phyloP scores from a whole-genome alignment of 2,329 filamentous ascomycete species.

The Cladosporium sp. region DNA sequence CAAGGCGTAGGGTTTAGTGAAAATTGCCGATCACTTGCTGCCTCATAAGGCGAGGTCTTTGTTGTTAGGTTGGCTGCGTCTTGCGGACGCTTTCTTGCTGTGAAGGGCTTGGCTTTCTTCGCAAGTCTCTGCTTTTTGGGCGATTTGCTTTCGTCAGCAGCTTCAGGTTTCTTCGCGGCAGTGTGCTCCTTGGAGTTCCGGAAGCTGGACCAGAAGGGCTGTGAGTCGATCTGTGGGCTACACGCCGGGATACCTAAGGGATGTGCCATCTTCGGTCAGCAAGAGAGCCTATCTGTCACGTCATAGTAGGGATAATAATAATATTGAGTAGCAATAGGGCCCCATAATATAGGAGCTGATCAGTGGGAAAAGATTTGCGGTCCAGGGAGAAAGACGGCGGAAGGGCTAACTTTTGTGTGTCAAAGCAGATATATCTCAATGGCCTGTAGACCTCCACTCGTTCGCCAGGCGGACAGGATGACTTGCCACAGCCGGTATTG shows the following conservation, averaged over 20 bases:
- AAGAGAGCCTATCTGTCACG: constrained; percentile 12
- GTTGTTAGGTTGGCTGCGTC: background rate
- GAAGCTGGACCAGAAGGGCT: constrained; percentile 7
- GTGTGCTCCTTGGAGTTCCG: background rate
- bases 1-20: constrained; percentile 1
- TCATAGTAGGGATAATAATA: constrained; percentile 9
- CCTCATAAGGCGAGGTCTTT: constrained; percentile 1
- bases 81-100: constrained; percentile 15
- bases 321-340: constrained; percentile 11
- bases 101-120: constrained; percentile 18
- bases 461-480: constrained; percentile 5
- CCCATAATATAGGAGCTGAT: constrained; percentile 10
- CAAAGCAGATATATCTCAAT: constrained; percentile 5
- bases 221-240: constrained; percentile 5
- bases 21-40: background rate
- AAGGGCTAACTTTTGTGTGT: constrained; percentile 12
- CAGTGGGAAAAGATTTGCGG: constrained; percentile 2
- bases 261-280: constrained; percentile 19
- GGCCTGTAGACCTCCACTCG: constrained; percentile 5
- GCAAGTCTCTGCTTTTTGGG: constrained; percentile 10
- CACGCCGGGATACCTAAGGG: constrained; percentile 17
- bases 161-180: constrained; percentile 6
- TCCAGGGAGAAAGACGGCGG: constrained; percentile 6
- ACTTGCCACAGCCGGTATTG: constrained; percentile 8
- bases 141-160: constrained; percentile 3